phyloP scores from a whole-genome alignment of 768 basidiomycete species.

The Kwoniella mangroviensis region DNA sequence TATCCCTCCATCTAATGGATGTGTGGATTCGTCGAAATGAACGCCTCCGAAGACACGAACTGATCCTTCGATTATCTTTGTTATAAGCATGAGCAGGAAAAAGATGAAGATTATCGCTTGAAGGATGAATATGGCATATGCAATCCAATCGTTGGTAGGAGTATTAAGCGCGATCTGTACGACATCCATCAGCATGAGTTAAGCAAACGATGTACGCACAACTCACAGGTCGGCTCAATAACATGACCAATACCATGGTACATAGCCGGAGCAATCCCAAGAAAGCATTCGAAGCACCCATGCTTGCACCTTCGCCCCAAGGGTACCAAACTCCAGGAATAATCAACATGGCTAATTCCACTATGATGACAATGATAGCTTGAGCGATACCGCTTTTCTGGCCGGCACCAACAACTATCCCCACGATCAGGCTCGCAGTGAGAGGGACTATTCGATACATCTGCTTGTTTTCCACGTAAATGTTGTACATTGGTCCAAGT shows the following conservation, averaged over 20 bases:
- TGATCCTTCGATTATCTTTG: conserved; percentile 83
- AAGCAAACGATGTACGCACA: neutral
- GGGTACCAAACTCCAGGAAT: conserved; percentile 93
- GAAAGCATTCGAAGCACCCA: conserved; percentile 93
- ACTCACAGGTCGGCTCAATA: conserved; percentile 84
- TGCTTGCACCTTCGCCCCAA: conserved; percentile 94
- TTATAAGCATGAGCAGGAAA: conserved; percentile 77
- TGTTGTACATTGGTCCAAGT: conserved; percentile 91
- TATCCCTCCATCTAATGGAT: conserved; percentile 82
- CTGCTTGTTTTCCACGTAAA: conserved; percentile 88
- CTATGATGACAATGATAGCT: conserved; percentile 82
- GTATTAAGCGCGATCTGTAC: conserved; percentile 78
- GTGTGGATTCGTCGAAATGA: conserved; percentile 81
- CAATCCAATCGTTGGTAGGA: conserved; percentile 86
- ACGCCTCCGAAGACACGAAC: conserved; percentile 76
- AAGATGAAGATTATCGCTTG: conserved; percentile 77
- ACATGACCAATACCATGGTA: conserved; percentile 84
- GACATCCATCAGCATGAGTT: neutral
- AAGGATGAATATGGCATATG: conserved; percentile 88
- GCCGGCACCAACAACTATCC: conserved; percentile 83
- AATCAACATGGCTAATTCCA: conserved; percentile 84
- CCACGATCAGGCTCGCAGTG: conserved; percentile 78
- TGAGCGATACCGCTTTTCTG: conserved; percentile 90
- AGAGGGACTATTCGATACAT: conserved; percentile 83
- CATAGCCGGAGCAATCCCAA: conserved; percentile 90